Evolutionary conservation across 768 basidiomycete genomes (phyloP), one percentile per base, ranked within the genome.

Genomic region (Tylopilus vinaceipallidus): DNA sequence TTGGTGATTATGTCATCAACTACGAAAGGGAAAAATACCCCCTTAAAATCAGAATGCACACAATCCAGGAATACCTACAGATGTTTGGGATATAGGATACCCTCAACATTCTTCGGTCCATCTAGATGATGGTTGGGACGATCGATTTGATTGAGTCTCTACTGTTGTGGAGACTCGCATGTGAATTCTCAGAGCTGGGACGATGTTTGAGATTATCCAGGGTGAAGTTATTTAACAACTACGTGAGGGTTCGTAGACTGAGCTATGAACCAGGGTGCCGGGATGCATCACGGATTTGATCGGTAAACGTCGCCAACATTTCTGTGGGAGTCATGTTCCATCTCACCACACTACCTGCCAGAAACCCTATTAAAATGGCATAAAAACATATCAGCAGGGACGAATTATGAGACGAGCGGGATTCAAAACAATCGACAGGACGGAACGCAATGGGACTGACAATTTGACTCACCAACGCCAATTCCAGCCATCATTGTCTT

Each of bases 401-500:
- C 26, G 13, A 26, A 9, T 6, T 3, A 10, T 4, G n/a, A n/a
- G n/a, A n/a, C n/a, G n/a, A n/a, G n/a, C n/a, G 4, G n/a, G 19
- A 30, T 13, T 19, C 22, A 17, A 43, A 32, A 23, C 16, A 23
- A 6, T 32, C n/a, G 26, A 35, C 45, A 47, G 13, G 11, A 39
- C 3, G 14, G 22, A 32, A 44, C 24, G 16, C 12, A 20, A 33
- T 3, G 6, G 26, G 12, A 34, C n/a, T 26, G 17, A 29, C 16
- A 38, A 9, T 29, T 30, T 17, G 29, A 64, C 76, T 63, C 60
- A 85, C 85, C 80, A 50, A 86, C 60, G 11, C 87, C 87, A 4
- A 87, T 53, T 3, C 80, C 82, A 5, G 75, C 82, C 58, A 87
- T 73, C 44, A 85, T 70, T 33, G 74, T 71, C 63, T 86, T 88